Conservation (phyloP, 2,329 filamentous ascomycete species). For the Boeremia lycopersici region DNA sequence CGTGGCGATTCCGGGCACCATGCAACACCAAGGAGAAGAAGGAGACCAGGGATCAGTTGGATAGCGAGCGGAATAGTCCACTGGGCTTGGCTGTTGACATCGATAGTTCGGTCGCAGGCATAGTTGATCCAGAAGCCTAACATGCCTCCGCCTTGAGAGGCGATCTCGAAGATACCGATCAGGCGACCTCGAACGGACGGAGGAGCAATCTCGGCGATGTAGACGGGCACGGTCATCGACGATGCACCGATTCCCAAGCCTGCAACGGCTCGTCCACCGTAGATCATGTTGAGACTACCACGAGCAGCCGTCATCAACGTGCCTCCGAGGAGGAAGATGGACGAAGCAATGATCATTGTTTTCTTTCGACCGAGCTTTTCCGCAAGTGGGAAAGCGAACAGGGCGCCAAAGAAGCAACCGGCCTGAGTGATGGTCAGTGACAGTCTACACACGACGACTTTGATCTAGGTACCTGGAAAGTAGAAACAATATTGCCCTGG, state of each 20-base stretch:
- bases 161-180: constrained; percentile 70
- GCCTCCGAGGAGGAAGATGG: constrained; percentile 52
- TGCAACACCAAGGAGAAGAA: constrained; percentile 45
- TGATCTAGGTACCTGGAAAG: constrained; percentile 36
- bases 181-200: constrained; percentile 68
- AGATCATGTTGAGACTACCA: constrained; percentile 46
- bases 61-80: constrained; percentile 67
- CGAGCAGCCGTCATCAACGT: constrained; percentile 48
- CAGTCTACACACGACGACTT: background rate
- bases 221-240: constrained; percentile 47
- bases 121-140: constrained; percentile 54
- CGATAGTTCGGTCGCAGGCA: constrained; percentile 48
- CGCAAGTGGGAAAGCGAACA: constrained; percentile 53
- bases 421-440: constrained; percentile 16
- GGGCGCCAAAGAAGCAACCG: constrained; percentile 49
- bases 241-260: constrained; percentile 49
- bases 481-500: constrained; percentile 49
- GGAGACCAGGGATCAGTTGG: constrained; percentile 50
- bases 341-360: constrained; percentile 54
- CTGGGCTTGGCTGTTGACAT: constrained; percentile 56
- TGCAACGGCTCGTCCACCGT: constrained; percentile 45
- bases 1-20: constrained; percentile 46
- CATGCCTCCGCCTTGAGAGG: constrained; percentile 66
- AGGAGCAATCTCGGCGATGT: constrained; percentile 55
- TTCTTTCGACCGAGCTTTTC: constrained; percentile 57